A percentile compares a stretch with the other conserved stretches of the same genome.
phyloP scores from a whole-genome alignment of 805 yeast species.

The Candida insectalens region DNA sequence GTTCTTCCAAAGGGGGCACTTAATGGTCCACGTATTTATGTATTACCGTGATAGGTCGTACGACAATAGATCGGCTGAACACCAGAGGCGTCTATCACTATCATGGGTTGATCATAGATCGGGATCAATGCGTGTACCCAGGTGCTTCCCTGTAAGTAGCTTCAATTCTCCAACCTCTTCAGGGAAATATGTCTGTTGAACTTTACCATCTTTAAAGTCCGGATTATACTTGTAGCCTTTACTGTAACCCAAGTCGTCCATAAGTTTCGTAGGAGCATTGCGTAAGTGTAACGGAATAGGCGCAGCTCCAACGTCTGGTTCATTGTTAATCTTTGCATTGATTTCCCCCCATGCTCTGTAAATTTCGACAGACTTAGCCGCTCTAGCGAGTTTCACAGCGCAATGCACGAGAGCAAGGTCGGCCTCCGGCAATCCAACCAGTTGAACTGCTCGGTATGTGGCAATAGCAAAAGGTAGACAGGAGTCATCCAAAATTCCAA shows the following conservation, averaged over 20 bases:
- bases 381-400: constrained; percentile 79
- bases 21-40: too few relatives aligned
- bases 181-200: constrained; percentile 71
- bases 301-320: constrained; percentile 51
- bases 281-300: constrained; percentile 76
- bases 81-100: too few relatives aligned
- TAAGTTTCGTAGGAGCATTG: constrained; percentile 88
- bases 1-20: too few relatives aligned
- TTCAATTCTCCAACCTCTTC: constrained; percentile 35
- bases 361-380: constrained; percentile 78
- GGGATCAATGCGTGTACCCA: constrained; percentile 39
- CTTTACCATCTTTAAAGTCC: constrained; percentile 58
- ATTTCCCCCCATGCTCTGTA: constrained; percentile 72
- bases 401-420: constrained; percentile 86
- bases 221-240: constrained; percentile 88
- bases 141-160: constrained; percentile 47
- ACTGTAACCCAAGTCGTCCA: constrained; percentile 84
- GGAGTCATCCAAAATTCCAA: constrained; percentile 77
- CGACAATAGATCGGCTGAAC: too few relatives aligned
- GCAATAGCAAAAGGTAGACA: constrained; percentile 83
- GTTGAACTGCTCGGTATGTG: constrained; percentile 77
- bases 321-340: constrained; percentile 44
- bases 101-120: too few relatives aligned
- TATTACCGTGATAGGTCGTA: too few relatives aligned
- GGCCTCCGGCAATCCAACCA: constrained; percentile 92